Evolutionary conservation across 257 asterid genomes (phyloP).

Genomic region (Craterostigma plantagineum): DNA sequence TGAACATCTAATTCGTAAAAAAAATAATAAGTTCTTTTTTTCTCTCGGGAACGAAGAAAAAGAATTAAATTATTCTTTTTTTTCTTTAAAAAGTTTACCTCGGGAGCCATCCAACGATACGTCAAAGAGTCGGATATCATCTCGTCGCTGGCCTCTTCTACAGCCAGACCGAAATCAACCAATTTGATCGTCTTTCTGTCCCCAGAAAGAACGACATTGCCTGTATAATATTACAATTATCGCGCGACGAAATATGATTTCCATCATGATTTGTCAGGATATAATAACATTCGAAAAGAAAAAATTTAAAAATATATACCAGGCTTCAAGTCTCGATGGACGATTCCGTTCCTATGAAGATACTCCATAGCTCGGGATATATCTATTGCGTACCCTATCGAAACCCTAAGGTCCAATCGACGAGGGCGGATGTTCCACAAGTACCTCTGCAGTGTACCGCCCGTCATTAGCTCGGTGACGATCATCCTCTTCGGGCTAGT

Average conservation of each 20-base stretch:
- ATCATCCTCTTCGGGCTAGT: conserved; percentile 34
- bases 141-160: conserved; percentile 35
- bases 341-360: conserved; percentile 33
- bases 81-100: conserved; percentile 20
- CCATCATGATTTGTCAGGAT: too few species aligned
- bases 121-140: conserved; percentile 54
- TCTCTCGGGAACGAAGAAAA: too few species aligned
- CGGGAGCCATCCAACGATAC: conserved; percentile 68
- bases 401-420: conserved; percentile 29
- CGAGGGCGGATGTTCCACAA: conserved; percentile 39
- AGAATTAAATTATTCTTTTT: too few species aligned
- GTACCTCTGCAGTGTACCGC: conserved; percentile 47
- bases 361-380: conserved; percentile 49
- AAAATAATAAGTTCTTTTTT: background rate
- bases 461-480: conserved; percentile 43
- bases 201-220: too few species aligned
- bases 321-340: conserved; percentile 57
- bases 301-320: conserved; percentile 18
- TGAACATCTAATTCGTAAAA: conserved; percentile 27
- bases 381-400: conserved; percentile 28
- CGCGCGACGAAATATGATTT: too few species aligned
- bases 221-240: too few species aligned
- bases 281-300: too few species aligned
- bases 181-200: too few species aligned
- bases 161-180: conserved; percentile 45